These are phyloP conservation scores for Hanseniaspora sp. DNA, from an alignment of 1,139 yeast species.

Conservation along the genomic window DNA sequence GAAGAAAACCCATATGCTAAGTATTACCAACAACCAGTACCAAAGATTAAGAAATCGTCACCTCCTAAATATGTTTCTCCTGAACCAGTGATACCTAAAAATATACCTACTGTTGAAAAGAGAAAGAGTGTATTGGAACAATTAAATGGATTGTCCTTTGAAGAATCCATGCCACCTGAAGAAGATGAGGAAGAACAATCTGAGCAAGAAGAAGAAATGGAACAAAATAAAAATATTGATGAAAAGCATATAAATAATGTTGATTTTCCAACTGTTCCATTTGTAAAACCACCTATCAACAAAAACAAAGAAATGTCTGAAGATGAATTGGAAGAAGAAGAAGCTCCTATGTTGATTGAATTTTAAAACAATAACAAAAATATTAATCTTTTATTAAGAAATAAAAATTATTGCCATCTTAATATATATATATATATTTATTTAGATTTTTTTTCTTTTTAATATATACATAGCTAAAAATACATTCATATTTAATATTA, in stretches of 20 bases:
- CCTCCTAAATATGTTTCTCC: background rate
- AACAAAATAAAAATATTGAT: constrained; percentile 4
- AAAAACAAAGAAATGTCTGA: constrained; percentile 6
- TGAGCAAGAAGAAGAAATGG: background rate
- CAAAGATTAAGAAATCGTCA: background rate
- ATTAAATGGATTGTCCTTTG: constrained; percentile 7
- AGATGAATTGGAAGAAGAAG: constrained; percentile 22
- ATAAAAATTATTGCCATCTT: background rate
- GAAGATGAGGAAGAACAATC: constrained; percentile 18
- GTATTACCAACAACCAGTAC: constrained; percentile 13
- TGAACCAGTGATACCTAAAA: background rate
- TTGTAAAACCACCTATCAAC: constrained; percentile 24
- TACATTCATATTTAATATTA: no score
- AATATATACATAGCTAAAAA: no score
- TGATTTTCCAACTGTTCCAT: constrained; percentile 34
- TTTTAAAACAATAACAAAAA: no score
- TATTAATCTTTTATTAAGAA: no score
- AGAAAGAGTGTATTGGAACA: constrained; percentile 7
- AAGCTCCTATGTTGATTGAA: constrained; percentile 29
- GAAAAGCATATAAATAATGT: constrained; percentile 29
- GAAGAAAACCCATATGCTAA: constrained; percentile 12
- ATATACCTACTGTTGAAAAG: background rate
- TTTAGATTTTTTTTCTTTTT: background rate
- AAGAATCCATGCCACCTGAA: constrained; percentile 20
- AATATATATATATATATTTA: background rate